Conservation (phyloP, 352 stramenopile species). For the Thalassiosira mediterranea region DNA sequence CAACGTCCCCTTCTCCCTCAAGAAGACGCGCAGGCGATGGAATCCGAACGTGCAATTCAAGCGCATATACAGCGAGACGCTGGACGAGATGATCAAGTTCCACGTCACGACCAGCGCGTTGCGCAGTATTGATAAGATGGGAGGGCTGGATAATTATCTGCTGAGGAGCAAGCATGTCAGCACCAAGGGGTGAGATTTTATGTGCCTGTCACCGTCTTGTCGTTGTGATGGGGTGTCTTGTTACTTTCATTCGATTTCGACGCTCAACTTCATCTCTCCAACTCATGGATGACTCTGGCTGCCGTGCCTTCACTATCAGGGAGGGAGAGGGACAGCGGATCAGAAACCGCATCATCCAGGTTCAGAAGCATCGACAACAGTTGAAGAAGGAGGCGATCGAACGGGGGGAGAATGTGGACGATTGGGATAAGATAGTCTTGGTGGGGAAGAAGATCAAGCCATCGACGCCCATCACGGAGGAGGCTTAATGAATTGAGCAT, state of each 20-base stretch:
- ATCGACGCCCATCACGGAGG: no score
- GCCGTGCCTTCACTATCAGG: no score
- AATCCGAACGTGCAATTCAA: conserved; percentile 90
- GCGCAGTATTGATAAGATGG: conserved; percentile 91
- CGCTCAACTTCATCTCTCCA: no score
- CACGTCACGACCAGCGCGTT: conserved; percentile 92
- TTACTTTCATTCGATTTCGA: no score
- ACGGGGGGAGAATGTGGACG: conserved; percentile 29
- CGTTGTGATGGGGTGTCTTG: no score
- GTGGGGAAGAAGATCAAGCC: conserved; percentile 45
- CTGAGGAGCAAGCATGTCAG: conserved; percentile 88
- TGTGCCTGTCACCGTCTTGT: no score
- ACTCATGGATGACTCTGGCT: no score
- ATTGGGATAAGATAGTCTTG: conserved; percentile 52
- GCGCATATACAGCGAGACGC: conserved; percentile 84
- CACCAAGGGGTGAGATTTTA: conserved; percentile 38
- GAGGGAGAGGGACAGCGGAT: conserved; percentile 62
- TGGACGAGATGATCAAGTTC: conserved; percentile 92
- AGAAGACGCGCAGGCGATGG: conserved; percentile 90
- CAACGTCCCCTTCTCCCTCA: conserved; percentile 93
- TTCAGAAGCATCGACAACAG: conserved; percentile 37
- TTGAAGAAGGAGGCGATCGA: conserved; percentile 43
- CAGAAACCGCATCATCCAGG: conserved; percentile 65
- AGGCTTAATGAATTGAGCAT: no score
- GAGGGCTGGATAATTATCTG: conserved; percentile 94